Percentiles rank a stretch among this genome's conserved stretches.
Conservation (phyloP, 805 yeast species). For the Dipodascus albidus region DNA sequence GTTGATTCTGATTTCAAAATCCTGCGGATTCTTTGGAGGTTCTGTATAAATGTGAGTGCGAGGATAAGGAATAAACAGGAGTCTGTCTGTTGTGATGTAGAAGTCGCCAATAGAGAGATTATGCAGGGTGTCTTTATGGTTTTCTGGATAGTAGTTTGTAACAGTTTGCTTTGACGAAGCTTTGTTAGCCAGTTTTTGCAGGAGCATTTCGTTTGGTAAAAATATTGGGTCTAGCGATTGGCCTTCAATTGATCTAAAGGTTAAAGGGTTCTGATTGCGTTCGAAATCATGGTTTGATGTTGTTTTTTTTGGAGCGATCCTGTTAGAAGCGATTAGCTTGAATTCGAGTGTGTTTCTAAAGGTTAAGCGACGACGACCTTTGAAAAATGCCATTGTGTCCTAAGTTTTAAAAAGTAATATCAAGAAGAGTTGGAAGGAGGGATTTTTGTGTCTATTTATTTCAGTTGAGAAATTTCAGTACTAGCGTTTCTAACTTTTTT, state of each 20-base stretch:
- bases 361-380: background rate
- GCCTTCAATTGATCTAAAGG: background rate
- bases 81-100: slow-evolving; percentile 18
- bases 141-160: slow-evolving; percentile 4
- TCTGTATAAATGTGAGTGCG: background rate
- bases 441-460: background rate
- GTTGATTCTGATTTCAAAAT: slow-evolving; percentile 13
- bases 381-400: background rate
- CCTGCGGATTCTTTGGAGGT: slow-evolving; percentile 7
- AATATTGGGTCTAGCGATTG: background rate
- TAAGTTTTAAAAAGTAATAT: too few relatives aligned
- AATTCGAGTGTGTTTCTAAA: background rate
- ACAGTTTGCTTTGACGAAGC: background rate
- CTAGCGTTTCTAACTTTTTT: background rate
- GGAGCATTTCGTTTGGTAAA: slow-evolving; percentile 6
- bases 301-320: background rate
- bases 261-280: background rate
- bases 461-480: background rate
- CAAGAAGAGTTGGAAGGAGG: background rate
- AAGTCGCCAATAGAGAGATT: slow-evolving; percentile 11
- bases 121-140: slow-evolving; percentile 10
- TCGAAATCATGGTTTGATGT: background rate
- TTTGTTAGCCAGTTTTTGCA: slow-evolving; percentile 3
- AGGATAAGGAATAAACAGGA: slow-evolving; percentile 16
- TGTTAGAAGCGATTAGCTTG: background rate